Base-by-base conservation (phyloP, 1,139 yeast species). In the Taphrina sp. region DNA sequence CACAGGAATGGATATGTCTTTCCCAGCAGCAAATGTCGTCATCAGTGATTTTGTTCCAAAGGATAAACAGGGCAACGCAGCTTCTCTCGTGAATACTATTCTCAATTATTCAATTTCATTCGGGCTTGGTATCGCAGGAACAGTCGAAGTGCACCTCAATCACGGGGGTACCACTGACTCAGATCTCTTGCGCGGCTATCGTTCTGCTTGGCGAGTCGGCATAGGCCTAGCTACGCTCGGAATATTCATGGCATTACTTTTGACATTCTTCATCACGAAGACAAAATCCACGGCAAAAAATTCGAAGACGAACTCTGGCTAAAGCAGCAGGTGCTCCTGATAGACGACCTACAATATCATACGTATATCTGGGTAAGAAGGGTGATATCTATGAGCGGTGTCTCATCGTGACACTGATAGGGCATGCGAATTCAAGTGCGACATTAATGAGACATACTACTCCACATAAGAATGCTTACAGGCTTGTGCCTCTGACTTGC, bases 1-100 rank as follows among this genome's bases (percentile, higher is more conserved):
- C n/a, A n/a, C n/a, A n/a, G n/a, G n/a, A n/a, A 79, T 81, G 82
- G 87, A 82, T 64, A 74, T 79, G 72, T 77, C 82, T 51, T 81
- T 81, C 65, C 86, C 87, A 0, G 79, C 85, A 0, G 83, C 78
- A 1, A 74, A 80, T 8, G 71, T 81, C 54, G 69, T 80, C 31
- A 67, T 82, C 35, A 72, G 79, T 35, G 70, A 75, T 44, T 68
- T 73, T 16, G 72, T 82, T 22, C 83, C 85, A 0, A 67, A 70
- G 43, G 68, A 74, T 20, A 75, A 77, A 59, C 87, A 82, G 64
- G 88, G 87, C 2, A 73, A 80, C 54, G 84, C 86, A 0, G 87
- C 83, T 0, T 79, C 85, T 0, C 70, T 82, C 57, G 80, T 82
- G 1, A 75, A 80, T 3, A 80, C 86, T 0, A 74, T 76, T 52